These are phyloP conservation scores for Boletellus sp. DNA, from an alignment of 768 basidiomycete genomes.

Conservation along the genomic window DNA sequence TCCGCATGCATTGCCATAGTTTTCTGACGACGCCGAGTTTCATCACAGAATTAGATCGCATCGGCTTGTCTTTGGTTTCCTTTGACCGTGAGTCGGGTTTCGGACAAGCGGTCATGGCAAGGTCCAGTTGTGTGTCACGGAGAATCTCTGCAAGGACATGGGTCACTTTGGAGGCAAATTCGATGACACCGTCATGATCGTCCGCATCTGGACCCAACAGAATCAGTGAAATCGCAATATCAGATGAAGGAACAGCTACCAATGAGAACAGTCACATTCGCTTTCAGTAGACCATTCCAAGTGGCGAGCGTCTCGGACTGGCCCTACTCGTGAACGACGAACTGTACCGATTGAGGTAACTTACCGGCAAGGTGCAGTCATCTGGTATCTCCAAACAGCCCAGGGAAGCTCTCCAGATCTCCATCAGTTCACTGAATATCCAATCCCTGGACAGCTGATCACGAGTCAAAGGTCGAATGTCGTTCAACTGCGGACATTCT, in stretches of 20 bases:
- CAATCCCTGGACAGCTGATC: slow-evolving; percentile 54
- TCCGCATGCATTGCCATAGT: slow-evolving; percentile 52
- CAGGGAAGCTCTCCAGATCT: slow-evolving; percentile 50
- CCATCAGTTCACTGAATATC: slow-evolving; percentile 50
- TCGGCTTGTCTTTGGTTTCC: slow-evolving; percentile 2
- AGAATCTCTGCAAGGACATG: slow-evolving; percentile 49
- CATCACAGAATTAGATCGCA: slow-evolving; percentile 42
- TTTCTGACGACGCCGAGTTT: slow-evolving; percentile 56
- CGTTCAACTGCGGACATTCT: slow-evolving; percentile 48
- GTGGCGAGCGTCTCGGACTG: slow-evolving; percentile 48
- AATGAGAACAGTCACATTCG: slow-evolving; percentile 44
- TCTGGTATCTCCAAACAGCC: slow-evolving; percentile 44
- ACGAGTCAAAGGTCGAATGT: slow-evolving; percentile 53
- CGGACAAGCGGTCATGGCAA: slow-evolving; percentile 29
- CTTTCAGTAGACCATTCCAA: slow-evolving; percentile 56
- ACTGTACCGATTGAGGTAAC: slow-evolving; percentile 19
- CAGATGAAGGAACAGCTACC: slow-evolving; percentile 32
- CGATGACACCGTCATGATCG: slow-evolving; percentile 36
- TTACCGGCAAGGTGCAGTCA: slow-evolving; percentile 47
- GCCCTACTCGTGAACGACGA: slow-evolving; percentile 1
- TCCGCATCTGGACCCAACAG: slow-evolving; percentile 36
- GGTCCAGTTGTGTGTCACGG: slow-evolving; percentile 43
- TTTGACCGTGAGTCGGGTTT: slow-evolving; percentile 4
- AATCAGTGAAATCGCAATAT: slow-evolving; percentile 1
- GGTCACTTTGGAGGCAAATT: slow-evolving; percentile 40